Conservation (phyloP, 305 asterid species). For the Caryopteris hybrid region DNA sequence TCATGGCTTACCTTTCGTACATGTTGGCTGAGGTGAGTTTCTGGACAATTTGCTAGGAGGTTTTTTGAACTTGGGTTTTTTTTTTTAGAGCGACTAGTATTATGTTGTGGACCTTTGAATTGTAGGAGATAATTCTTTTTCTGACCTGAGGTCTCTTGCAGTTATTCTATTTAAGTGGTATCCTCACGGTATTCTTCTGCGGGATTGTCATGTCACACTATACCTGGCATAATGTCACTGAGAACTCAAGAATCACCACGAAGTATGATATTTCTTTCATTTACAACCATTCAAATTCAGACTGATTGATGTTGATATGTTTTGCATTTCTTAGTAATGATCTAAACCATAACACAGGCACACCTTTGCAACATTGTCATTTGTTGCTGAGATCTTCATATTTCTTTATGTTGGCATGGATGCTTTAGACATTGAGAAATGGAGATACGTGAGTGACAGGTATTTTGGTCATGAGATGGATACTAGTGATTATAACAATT, state of each 20-base stretch:
- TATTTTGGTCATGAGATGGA: conserved; percentile 17
- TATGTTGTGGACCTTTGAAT: neutral
- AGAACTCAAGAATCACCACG: conserved; percentile 87
- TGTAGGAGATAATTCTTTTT: conserved; percentile 4
- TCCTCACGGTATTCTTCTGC: conserved; percentile 88
- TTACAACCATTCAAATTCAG: neutral
- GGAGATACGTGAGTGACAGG: conserved; percentile 87
- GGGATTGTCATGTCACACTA: conserved; percentile 94
- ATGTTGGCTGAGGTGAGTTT: conserved; percentile 91
- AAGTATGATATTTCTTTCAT: conserved; percentile 46
- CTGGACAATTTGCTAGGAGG: neutral
- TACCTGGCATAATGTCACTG: conserved; percentile 97
- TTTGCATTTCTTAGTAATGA: conserved; percentile 12
- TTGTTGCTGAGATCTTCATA: conserved; percentile 85
- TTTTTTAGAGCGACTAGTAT: neutral
- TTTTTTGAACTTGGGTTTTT: neutral
- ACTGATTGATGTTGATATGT: neutral
- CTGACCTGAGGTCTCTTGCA: conserved; percentile 25
- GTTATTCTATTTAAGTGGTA: conserved; percentile 62
- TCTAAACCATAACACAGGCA: conserved; percentile 51
- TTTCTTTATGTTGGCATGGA: conserved; percentile 97
- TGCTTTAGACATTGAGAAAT: conserved; percentile 93
- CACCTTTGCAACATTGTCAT: conserved; percentile 84
- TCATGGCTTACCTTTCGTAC: conserved; percentile 95
- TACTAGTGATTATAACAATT: conserved; percentile 1